Base-by-base conservation (phyloP, 306 rosid genomes). In the Cucumis hystrix region DNA sequence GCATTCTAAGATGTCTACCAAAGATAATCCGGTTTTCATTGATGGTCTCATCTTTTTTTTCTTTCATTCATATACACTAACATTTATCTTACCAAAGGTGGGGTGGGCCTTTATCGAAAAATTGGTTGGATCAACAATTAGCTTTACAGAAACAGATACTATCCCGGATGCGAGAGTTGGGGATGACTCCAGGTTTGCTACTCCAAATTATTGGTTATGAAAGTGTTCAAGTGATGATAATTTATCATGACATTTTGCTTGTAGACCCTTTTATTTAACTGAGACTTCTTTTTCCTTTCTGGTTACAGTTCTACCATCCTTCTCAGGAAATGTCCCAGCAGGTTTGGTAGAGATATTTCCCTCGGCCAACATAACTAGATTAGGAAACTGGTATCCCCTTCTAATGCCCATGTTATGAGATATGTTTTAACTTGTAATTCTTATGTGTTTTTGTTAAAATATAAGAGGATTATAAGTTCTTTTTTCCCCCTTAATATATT, bases 91-190 rank as follows among this genome's bases (percentile, higher is more conserved):
- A 43, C 79, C 63, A 55, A 91, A 94, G 98, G 63, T 91, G 97
- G 98, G 98, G 98, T 61, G 96, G 98, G 58, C 95, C 98, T 75
- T 79, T 94, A 88, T 83, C 97, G 54, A 93, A 92, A 84, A 89
- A 84, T 85, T 94, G 98, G 98, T 84, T 94, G 75, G 96, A 90
- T 83, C 88, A 90, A 62, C 98, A 94, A 75, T 86, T 92, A 86
- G 69, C 68, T 81, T 87, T 94, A 79, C 97, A 92, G 82, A 90
- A 89, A 83, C 92, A 79, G 80, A 89, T 94, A 80, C 58, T 94
- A 66, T 81, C 91, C 65, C 89, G 93, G 76, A 92, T 94, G 97
- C 86, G 88, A 71, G 96, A 92, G 84, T 87, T 94, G 63, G 98
- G 98, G 83, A 94, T 94, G 98, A 92, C 98, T 77, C 98, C 98